These are phyloP conservation scores for Linaria vulgaris DNA, from an alignment of 257 asterid species.

Conservation along the genomic window DNA sequence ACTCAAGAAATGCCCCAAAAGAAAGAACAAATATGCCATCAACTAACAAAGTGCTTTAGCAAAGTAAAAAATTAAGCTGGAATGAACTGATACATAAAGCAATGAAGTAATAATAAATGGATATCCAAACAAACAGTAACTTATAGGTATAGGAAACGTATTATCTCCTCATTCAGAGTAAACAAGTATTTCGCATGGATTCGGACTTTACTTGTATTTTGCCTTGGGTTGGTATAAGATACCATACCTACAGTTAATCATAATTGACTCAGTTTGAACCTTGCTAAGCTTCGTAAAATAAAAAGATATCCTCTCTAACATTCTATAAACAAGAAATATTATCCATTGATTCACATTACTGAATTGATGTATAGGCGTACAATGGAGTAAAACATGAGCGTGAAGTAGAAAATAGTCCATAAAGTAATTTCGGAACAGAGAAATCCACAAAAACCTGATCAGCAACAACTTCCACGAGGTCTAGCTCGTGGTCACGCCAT, in stretches of 20 bases:
- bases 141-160: background rate
- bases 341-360: too few relatives aligned
- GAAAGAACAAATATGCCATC: too few relatives aligned
- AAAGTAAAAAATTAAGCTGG: too few relatives aligned
- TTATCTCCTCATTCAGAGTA: background rate
- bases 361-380: background rate
- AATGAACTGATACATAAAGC: background rate
- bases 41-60: too few relatives aligned
- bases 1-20: too few relatives aligned
- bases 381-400: background rate
- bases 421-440: background rate
- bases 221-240: background rate
- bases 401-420: background rate
- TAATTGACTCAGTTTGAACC: too few relatives aligned
- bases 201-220: background rate
- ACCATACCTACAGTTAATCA: background rate
- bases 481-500: constrained; percentile 79
- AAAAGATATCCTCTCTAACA: background rate
- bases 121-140: background rate
- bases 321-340: too few relatives aligned
- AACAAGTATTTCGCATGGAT: too few relatives aligned
- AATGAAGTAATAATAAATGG: background rate
- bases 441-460: constrained; percentile 54
- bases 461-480: constrained; percentile 76
- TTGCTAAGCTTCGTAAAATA: background rate